Evolutionary conservation across 2,329 filamentous ascomycete genomes (phyloP).

Genomic region (Fusarium newnesense): DNA sequence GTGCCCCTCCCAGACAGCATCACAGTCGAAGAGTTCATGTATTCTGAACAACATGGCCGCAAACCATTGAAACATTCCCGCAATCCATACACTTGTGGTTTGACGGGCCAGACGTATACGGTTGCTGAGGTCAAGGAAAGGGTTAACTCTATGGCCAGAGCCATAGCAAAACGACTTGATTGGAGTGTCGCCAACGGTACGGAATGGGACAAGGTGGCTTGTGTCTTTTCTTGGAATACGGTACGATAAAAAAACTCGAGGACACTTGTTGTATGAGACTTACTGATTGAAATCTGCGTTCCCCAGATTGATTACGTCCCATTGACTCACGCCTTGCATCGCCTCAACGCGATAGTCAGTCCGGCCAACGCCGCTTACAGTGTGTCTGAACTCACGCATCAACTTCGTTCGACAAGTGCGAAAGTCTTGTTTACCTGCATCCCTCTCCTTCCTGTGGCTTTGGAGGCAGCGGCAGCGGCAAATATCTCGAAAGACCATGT

Average conservation of each 20-base stretch:
- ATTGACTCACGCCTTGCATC: neutral
- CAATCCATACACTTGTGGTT: neutral
- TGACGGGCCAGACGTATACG: neutral
- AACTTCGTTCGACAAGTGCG: neutral
- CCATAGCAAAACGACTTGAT: neutral
- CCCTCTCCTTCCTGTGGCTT: neutral
- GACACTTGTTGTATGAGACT: neutral
- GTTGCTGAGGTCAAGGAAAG: neutral
- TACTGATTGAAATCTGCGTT: neutral
- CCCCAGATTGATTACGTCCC: neutral
- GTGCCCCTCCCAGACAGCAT: neutral
- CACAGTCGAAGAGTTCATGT: neutral
- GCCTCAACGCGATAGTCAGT: neutral
- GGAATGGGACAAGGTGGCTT: neutral
- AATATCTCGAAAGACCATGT: neutral
- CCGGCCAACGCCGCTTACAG: neutral
- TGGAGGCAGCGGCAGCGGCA: neutral
- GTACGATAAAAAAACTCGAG: accelerated
- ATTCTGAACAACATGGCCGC: neutral
- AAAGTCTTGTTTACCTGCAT: neutral
- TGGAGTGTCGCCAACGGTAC: neutral
- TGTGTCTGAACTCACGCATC: neutral
- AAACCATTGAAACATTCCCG: neutral
- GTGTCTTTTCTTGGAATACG: neutral
- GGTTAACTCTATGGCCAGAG: neutral